Percentiles rank a stretch among this genome's conserved stretches.
Conservation (phyloP, 768 basidiomycete species). For the Gymnopilus junonius region DNA sequence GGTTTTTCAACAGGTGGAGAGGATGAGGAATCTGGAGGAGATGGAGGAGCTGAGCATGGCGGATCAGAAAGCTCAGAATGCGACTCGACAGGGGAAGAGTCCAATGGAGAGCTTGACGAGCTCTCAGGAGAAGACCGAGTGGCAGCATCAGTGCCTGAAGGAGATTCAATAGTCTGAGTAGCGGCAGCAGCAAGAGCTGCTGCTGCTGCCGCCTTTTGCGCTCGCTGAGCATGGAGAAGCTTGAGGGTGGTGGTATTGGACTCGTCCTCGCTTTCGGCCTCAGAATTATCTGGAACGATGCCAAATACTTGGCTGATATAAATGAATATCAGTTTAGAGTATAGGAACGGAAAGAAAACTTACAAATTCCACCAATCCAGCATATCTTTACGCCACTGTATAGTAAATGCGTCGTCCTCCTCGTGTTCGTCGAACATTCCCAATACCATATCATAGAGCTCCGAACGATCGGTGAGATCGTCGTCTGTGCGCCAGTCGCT, state of each 20-base stretch:
- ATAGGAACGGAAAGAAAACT: background rate
- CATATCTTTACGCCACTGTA: background rate
- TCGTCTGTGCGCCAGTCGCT: constrained; percentile 13
- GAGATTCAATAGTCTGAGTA: background rate
- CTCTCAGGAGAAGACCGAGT: background rate
- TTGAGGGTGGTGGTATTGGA: background rate
- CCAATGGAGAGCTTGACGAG: background rate
- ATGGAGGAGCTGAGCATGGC: no score
- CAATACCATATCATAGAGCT: background rate
- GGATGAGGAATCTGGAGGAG: background rate
- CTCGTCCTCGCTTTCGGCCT: background rate
- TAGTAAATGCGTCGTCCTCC: background rate
- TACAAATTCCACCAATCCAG: constrained; percentile 9
- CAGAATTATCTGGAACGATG: background rate
- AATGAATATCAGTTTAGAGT: background rate
- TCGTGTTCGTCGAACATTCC: background rate
- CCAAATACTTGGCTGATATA: background rate
- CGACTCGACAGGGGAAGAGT: background rate
- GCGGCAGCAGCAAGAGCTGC: background rate
- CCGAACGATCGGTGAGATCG: background rate
- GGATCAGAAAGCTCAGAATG: background rate
- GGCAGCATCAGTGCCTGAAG: background rate
- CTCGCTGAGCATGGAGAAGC: background rate
- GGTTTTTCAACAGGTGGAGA: background rate
- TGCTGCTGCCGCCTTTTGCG: background rate